Evolutionary conservation across 257 asterid genomes (phyloP).

Genomic region (Apocynum venetum): DNA sequence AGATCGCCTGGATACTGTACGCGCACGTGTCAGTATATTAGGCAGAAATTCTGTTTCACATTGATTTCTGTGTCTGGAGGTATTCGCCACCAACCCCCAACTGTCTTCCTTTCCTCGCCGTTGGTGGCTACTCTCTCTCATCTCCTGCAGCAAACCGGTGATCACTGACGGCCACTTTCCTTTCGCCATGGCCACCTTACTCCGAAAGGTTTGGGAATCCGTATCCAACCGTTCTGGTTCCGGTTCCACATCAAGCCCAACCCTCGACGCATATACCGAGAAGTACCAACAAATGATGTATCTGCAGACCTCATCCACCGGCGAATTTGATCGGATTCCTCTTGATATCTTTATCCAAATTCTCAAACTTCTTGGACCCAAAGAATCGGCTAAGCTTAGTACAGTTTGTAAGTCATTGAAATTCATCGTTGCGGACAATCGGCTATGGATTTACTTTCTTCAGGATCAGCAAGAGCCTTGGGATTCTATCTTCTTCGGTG

Average conservation of each 20-base stretch:
- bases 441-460: constrained; percentile 83
- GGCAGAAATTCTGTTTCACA: neutral
- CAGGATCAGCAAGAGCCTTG: constrained; percentile 74
- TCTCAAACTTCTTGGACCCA: constrained; percentile 65
- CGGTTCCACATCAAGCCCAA: constrained; percentile 12
- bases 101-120: neutral
- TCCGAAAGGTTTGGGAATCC: constrained; percentile 67
- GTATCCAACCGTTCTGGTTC: constrained; percentile 45
- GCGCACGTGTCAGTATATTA: neutral
- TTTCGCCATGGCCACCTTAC: constrained; percentile 41
- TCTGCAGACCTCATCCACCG: constrained; percentile 56
- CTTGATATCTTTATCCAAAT: constrained; percentile 62
- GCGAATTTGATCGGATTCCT: constrained; percentile 82
- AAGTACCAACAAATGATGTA: constrained; percentile 48
- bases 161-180: neutral
- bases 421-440: constrained; percentile 65
- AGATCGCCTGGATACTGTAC: neutral
- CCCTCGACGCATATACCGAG: constrained; percentile 35
- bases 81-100: neutral
- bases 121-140: neutral
- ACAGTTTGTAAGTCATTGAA: constrained; percentile 83
- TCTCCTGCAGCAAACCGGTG: neutral
- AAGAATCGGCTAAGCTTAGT: constrained; percentile 61
- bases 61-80: neutral
- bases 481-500: constrained; percentile 85